Percentiles rank a stretch among this genome's conserved stretches.
phyloP scores from a whole-genome alignment of 2,329 filamentous ascomycete species.

The Gyromitra esculenta region DNA sequence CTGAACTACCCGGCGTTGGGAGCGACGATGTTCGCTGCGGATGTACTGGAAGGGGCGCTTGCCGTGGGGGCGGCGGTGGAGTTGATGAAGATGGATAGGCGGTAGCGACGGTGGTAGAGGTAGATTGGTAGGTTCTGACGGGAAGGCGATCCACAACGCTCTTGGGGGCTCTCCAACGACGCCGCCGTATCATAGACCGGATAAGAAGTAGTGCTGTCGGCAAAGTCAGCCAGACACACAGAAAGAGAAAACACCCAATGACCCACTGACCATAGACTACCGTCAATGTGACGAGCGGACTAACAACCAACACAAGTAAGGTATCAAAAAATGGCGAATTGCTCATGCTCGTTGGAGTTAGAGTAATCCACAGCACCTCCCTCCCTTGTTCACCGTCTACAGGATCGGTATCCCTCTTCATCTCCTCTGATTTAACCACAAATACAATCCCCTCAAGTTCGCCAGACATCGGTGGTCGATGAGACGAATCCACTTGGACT shows the following conservation, averaged over 20 bases:
- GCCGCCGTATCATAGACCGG: constrained; percentile 84
- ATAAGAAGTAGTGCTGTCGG: constrained; percentile 76
- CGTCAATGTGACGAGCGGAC: constrained; percentile 88
- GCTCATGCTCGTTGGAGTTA: constrained; percentile 87
- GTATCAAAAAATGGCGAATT: constrained; percentile 96
- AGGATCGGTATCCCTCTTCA: constrained; percentile 9
- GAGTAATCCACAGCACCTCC: constrained; percentile 93
- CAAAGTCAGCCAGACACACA: constrained; percentile 43
- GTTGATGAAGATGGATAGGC: constrained; percentile 68
- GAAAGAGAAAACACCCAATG: constrained; percentile 24
- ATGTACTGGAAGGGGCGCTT: constrained; percentile 58
- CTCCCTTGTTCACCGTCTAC: constrained; percentile 60
- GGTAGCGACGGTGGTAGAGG: constrained; percentile 67
- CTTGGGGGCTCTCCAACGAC: constrained; percentile 96
- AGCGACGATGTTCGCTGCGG: constrained; percentile 20
- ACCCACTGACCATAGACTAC: constrained; percentile 73
- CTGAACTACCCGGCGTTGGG: not conserved
- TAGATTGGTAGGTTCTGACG: constrained; percentile 91
- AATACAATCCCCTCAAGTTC: constrained; percentile 41
- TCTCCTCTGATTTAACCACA: constrained; percentile 34
- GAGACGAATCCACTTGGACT: constrained; percentile 40
- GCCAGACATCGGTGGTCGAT: constrained; percentile 46
- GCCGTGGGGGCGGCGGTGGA: constrained; percentile 60
- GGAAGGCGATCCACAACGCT: constrained; percentile 94
- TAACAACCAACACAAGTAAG: constrained; percentile 93